Base-by-base conservation (phyloP, 2,329 filamentous ascomycete genomes). In the Clarireedia monteithiana region DNA sequence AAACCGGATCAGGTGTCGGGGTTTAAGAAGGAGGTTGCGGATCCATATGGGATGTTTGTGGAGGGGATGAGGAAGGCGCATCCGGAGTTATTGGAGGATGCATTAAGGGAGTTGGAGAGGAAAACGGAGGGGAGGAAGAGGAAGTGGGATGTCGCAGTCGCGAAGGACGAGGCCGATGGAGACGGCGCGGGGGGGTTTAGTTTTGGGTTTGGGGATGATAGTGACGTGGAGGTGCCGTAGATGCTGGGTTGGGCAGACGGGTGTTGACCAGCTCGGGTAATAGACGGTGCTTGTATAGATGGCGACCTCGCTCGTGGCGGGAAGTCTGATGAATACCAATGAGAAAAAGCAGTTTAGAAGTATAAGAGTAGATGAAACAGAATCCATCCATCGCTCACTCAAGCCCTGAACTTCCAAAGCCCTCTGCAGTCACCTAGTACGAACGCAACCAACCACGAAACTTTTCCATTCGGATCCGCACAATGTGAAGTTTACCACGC, bases 1-100 rank as follows among this genome's bases (percentile, higher is more conserved):
- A 91, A 90, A 70, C 74, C 87, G 2, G 87, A 92, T 57, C 91
- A 95, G 67, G 85, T 96, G 2, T 94, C 89, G 24, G 92, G 94
- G 0, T 97, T 97, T 68, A 80, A 79, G 49, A 82, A 82, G 34
- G 80, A 84, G 14, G 77, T 96, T 2, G 73, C 74, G 6, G 84
- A 92, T 69, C 85, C 89, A 0, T 95, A 86, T 70, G 77, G 78
- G 6, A 74, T 91, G 4, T 96, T 97, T 68, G 77, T 87, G 4
- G 77, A 85, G 54, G 80, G 85, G 38, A 78, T 97, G 68, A 71
- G 72, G 52, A 75, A 79, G 52, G 70, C 75, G 26, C 77, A 89
- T 63, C 86, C 90, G 3, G 80, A 84, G 0, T 68, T 91, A n/a
- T 72, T 92, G 24, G 76, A 83, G 45, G 77, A 82, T 59, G 87